Evolutionary conservation across 116 monocot genomes (phyloP).

Genomic region (Cymodocea nodosa): DNA sequence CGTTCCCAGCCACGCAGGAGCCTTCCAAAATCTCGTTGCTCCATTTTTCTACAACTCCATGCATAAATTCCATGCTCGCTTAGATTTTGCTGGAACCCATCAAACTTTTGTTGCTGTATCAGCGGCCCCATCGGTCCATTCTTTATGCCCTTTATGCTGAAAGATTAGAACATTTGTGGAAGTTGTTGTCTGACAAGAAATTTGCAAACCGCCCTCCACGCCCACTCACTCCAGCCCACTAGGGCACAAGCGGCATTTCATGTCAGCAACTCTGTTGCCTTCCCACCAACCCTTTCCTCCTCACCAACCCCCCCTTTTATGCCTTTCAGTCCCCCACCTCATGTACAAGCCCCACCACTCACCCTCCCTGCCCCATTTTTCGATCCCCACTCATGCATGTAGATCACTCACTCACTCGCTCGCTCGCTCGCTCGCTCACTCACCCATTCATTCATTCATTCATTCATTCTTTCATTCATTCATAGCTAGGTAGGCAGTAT

Average conservation of each 20-base stretch:
- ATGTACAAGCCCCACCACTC: not conserved
- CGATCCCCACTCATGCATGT: not conserved
- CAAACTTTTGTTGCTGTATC: not conserved
- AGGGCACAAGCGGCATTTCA: not conserved
- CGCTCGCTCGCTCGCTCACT: too few species aligned
- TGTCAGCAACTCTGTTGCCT: constrained; percentile 1
- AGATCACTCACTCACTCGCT: too few species aligned
- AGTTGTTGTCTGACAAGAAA: constrained; percentile 8
- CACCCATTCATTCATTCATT: too few species aligned
- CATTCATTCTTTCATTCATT: too few species aligned
- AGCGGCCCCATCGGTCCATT: not conserved
- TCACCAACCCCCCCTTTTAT: constrained; percentile 5
- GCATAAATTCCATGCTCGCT: too few species aligned
- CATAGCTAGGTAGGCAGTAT: too few species aligned
- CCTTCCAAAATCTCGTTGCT: not conserved
- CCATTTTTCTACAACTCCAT: not conserved
- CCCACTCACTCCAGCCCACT: not conserved
- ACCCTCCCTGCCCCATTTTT: not conserved
- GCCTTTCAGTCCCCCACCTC: constrained; percentile 5
- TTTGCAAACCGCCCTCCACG: not conserved
- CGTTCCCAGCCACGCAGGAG: not conserved
- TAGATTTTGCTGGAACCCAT: not conserved
- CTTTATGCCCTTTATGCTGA: not conserved
- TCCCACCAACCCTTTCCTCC: not conserved
- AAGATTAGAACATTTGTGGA: not conserved